These are phyloP conservation scores for Echites panduratus DNA, from an alignment of 257 asterid genomes.

Conservation along the genomic window DNA sequence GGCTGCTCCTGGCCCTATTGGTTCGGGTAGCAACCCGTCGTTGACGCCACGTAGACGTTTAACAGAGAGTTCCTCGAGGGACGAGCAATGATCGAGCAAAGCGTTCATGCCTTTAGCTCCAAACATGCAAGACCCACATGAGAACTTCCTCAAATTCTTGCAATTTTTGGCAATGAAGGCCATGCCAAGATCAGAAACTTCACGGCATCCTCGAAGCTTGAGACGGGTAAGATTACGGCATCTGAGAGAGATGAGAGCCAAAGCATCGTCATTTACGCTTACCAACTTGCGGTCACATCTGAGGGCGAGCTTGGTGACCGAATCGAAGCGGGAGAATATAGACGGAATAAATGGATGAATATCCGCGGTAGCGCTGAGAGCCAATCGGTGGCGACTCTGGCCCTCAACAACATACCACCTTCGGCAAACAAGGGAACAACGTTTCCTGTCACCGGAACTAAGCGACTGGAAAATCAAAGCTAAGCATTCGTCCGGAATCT, in stretches of 20 bases:
- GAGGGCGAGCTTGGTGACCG: conserved; percentile 65
- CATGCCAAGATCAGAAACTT: conserved; percentile 66
- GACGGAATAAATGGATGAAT: conserved; percentile 31
- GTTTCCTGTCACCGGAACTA: conserved; percentile 64
- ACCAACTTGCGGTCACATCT: conserved; percentile 65
- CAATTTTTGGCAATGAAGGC: conserved; percentile 51
- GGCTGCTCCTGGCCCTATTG: conserved; percentile 65
- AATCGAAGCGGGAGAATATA: conserved; percentile 58
- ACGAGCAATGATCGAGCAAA: conserved; percentile 47
- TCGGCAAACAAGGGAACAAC: conserved; percentile 58
- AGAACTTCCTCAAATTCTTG: conserved; percentile 51
- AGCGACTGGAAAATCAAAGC: conserved; percentile 61
- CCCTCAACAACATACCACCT: conserved; percentile 78
- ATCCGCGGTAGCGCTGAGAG: conserved; percentile 48
- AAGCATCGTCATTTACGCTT: conserved; percentile 54
- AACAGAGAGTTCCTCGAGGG: conserved; percentile 66
- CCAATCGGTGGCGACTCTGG: conserved; percentile 61
- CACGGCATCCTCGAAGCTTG: conserved; percentile 79
- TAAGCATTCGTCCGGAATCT: conserved; percentile 76
- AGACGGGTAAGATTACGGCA: conserved; percentile 57
- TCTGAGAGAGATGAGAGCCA: conserved; percentile 43
- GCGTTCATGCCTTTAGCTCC: conserved; percentile 89
- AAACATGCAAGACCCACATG: conserved; percentile 70
- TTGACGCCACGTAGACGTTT: conserved; percentile 66
- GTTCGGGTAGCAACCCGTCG: conserved; percentile 49